These are phyloP conservation scores for Protomyces macrosporus DNA, from an alignment of 1,139 yeast species.

Conservation along the genomic window DNA sequence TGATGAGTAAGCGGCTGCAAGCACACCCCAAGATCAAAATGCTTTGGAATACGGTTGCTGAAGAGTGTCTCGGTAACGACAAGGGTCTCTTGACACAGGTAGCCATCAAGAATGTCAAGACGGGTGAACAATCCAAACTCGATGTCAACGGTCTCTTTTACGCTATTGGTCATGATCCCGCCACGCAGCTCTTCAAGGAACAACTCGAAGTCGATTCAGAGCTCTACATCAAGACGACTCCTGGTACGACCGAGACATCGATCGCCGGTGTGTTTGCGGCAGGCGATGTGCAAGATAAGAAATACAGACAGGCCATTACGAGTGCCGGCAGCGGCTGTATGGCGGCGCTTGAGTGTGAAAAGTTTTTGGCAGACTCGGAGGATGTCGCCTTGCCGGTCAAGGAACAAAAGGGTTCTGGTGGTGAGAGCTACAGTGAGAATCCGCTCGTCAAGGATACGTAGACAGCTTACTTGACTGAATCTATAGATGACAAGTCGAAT, in stretches of 20 bases:
- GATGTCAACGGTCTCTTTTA: constrained; percentile 89
- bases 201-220: constrained; percentile 80
- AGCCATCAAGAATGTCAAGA: constrained; percentile 62
- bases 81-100: constrained; percentile 50
- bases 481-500: neutral
- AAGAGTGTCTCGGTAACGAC: constrained; percentile 70
- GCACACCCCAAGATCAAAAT: constrained; percentile 84
- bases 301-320: constrained; percentile 97
- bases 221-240: constrained; percentile 81
- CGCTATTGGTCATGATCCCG: constrained; percentile 97
- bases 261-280: constrained; percentile 94
- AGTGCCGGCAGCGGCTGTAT: constrained; percentile 99
- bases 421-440: constrained; percentile 17
- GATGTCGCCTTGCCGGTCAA: constrained; percentile 27
- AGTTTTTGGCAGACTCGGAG: constrained; percentile 67
- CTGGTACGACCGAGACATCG: constrained; percentile 85
- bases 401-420: constrained; percentile 4
- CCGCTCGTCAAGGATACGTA: constrained; percentile 22
- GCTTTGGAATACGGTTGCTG: constrained; percentile 76
- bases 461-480: neutral
- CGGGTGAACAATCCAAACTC: constrained; percentile 62
- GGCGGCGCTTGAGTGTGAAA: constrained; percentile 97
- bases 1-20: constrained; percentile 90
- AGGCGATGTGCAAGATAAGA: constrained; percentile 97
- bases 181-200: constrained; percentile 69